A percentile compares a stretch with the other conserved stretches of the same genome.
Evolutionary conservation across 192 early-diverging fungal genomes (phyloP).

Genomic region (Mycoemilia scoparia): DNA sequence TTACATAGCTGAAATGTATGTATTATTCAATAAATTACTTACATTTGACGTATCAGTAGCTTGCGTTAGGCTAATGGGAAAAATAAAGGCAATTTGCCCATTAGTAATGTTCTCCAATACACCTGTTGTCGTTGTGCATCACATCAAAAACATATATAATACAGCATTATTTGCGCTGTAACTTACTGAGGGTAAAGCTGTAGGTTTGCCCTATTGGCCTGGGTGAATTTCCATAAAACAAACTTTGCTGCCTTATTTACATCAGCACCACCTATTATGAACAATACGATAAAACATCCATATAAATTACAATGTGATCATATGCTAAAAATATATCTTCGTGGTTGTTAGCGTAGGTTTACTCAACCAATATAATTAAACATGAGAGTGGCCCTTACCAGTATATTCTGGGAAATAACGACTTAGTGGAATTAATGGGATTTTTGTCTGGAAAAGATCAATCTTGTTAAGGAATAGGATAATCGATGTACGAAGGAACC

Average conservation of each 20-base stretch:
- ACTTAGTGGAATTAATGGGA: conserved; percentile 54
- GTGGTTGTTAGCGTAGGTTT: too few relatives aligned
- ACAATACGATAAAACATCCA: conserved; percentile 8
- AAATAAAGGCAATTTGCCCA: conserved; percentile 19
- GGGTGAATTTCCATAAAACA: conserved; percentile 75
- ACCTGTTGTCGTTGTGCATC: too few relatives aligned
- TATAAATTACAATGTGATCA: neutral
- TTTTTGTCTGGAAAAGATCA: conserved; percentile 69
- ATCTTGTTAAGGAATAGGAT: conserved; percentile 91
- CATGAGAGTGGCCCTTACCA: too few relatives aligned
- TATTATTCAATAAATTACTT: conserved; percentile 21
- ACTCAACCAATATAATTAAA: too few relatives aligned
- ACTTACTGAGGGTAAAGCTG: conserved; percentile 77
- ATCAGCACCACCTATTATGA: conserved; percentile 60
- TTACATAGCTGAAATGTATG: neutral
- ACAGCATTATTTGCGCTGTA: too few relatives aligned
- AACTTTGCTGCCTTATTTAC: conserved; percentile 69
- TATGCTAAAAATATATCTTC: too few relatives aligned
- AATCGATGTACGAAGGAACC: conserved; percentile 82
- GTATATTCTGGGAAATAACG: conserved; percentile 80
- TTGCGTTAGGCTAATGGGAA: conserved; percentile 75
- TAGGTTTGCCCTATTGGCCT: conserved; percentile 61
- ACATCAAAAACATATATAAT: too few relatives aligned
- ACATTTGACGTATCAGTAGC: conserved; percentile 85
- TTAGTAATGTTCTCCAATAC: too few relatives aligned